phyloP scores from a whole-genome alignment of 2,329 filamentous ascomycete genomes.

The Calcarisporium arbuscula region DNA sequence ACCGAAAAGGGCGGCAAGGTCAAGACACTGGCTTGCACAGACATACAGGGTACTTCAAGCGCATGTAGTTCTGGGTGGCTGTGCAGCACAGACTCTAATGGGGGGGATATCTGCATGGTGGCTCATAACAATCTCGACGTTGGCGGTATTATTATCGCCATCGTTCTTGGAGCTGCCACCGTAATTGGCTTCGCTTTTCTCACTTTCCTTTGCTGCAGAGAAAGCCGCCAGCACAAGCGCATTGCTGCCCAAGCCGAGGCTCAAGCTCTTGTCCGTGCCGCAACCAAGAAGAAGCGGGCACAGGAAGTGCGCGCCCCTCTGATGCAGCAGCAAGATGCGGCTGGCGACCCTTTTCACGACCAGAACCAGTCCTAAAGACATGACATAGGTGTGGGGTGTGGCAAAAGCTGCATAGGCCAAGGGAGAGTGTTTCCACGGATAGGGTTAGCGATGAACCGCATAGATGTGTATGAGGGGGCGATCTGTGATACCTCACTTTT shows the following conservation, averaged over 20 bases:
- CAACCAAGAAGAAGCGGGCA: constrained; percentile 36
- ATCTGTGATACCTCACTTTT: too few relatives aligned
- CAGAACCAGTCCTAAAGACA: constrained; percentile 23
- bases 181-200: constrained; percentile 32
- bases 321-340: constrained; percentile 24
- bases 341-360: constrained; percentile 32
- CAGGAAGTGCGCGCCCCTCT: constrained; percentile 28
- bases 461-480: too few relatives aligned
- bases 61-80: constrained; percentile 37
- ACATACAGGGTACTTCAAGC: constrained; percentile 24
- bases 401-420: too few relatives aligned
- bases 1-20: constrained; percentile 29
- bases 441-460: too few relatives aligned
- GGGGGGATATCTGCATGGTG: constrained; percentile 35
- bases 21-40: constrained; percentile 32
- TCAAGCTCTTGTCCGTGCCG: constrained; percentile 42
- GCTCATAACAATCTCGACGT: constrained; percentile 32
- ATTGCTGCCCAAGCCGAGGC: constrained; percentile 41
- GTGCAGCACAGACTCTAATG: constrained; percentile 34
- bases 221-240: constrained; percentile 38
- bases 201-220: constrained; percentile 46
- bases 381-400: too few relatives aligned
- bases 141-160: constrained; percentile 40
- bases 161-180: constrained; percentile 38
- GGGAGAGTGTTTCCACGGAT: too few relatives aligned